phyloP scores from a whole-genome alignment of 306 rosid species.

The Cicer cuneatum region DNA sequence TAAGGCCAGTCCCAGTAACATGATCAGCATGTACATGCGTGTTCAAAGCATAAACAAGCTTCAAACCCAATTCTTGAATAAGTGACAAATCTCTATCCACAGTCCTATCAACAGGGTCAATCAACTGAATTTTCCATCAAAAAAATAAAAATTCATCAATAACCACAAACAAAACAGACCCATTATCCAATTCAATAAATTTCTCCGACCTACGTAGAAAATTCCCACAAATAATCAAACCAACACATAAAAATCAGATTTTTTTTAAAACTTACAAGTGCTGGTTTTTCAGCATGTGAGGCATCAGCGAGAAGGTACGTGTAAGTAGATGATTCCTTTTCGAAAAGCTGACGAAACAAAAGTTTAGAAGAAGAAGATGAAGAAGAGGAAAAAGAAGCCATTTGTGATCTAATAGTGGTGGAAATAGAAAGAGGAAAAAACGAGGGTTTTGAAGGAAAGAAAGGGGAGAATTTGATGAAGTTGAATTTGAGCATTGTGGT shows the following conservation, averaged over 20 bases:
- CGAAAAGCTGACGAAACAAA: constrained; percentile 91
- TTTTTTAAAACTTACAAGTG: constrained; percentile 57
- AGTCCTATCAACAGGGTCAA: constrained; percentile 92
- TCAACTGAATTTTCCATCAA: constrained; percentile 63
- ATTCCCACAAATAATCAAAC: constrained; percentile 6
- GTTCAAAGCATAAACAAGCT: constrained; percentile 81
- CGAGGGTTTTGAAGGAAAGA: constrained; percentile 40
- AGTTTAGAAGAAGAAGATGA: constrained; percentile 57
- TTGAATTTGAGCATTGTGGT: constrained; percentile 46
- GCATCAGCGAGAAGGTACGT: constrained; percentile 88
- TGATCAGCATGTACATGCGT: constrained; percentile 99
- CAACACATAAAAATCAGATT: constrained; percentile 1
- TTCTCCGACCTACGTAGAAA: constrained; percentile 25
- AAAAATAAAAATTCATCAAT: not conserved
- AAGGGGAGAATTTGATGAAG: constrained; percentile 41
- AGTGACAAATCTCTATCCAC: constrained; percentile 89
- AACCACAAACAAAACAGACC: constrained; percentile 14
- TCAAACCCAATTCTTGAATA: constrained; percentile 71
- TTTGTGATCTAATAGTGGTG: constrained; percentile 43
- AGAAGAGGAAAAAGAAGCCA: constrained; percentile 55
- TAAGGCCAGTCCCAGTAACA: constrained; percentile 89
- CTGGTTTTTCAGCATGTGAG: constrained; percentile 77
- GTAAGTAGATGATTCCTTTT: constrained; percentile 93
- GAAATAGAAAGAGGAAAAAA: constrained; percentile 30
- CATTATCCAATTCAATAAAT: constrained; percentile 34